Conservation (phyloP, 805 yeast species). For the Ogataea angusta region DNA sequence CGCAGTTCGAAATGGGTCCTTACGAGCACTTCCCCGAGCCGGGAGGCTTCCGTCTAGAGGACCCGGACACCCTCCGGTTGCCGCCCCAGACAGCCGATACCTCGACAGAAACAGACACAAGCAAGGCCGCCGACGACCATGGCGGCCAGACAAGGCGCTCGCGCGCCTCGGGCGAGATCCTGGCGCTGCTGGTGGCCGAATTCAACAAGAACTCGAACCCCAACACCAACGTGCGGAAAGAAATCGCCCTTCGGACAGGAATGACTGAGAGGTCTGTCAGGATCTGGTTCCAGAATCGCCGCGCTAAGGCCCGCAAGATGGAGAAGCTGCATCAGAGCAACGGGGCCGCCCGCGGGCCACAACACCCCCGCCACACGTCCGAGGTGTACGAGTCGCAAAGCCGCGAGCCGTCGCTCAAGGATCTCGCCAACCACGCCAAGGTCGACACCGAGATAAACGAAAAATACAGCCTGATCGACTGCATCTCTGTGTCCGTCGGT, state of each 20-base stretch:
- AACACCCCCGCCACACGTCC: not conserved
- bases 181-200: conserved; percentile 63
- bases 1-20: conserved; percentile 3
- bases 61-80: conserved; percentile 1
- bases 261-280: conserved; percentile 87
- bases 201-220: conserved; percentile 77
- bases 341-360: not conserved
- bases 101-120: conserved; percentile 2
- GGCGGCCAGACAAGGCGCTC: conserved; percentile 30
- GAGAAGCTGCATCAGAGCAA: conserved; percentile 43
- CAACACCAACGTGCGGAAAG: conserved; percentile 63
- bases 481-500: conserved; percentile 68
- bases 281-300: conserved; percentile 88
- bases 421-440: conserved; percentile 21
- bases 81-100: conserved; percentile 3
- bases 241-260: conserved; percentile 66
- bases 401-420: conserved; percentile 17
- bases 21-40: conserved; percentile 3
- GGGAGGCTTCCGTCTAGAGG: conserved; percentile 2
- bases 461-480: conserved; percentile 63
- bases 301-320: conserved; percentile 73
- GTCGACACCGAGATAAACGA: conserved; percentile 58
- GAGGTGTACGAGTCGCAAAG: conserved; percentile 9
- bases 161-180: conserved; percentile 60
- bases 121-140: conserved; percentile 7